These are phyloP conservation scores for Claviceps humidiphila DNA, from an alignment of 2,329 filamentous ascomycete species.

Conservation along the genomic window DNA sequence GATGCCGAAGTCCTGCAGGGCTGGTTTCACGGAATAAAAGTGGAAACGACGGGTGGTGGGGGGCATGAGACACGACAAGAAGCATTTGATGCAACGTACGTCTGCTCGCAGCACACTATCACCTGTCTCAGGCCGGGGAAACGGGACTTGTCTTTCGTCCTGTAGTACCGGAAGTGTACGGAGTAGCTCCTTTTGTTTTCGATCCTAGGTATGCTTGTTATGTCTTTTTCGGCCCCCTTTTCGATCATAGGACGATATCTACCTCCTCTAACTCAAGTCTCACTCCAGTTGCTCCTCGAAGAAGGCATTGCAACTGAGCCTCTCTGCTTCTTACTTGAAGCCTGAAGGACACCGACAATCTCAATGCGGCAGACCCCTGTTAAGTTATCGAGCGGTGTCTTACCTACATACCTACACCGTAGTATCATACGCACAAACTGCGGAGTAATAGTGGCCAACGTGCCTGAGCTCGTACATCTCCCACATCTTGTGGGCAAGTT, in stretches of 20 bases:
- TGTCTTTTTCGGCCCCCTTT: not conserved
- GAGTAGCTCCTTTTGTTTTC: not conserved
- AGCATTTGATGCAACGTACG: too few relatives aligned
- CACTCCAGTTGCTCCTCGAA: not conserved
- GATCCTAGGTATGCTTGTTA: not conserved
- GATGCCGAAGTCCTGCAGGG: too few relatives aligned
- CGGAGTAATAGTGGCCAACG: not conserved
- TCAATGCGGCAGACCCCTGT: slow-evolving; percentile 1
- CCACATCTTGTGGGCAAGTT: not conserved
- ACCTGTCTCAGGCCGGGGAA: too few relatives aligned
- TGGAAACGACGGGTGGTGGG: too few relatives aligned
- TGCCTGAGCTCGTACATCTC: too few relatives aligned
- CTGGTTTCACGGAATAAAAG: too few relatives aligned
- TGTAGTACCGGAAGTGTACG: too few relatives aligned
- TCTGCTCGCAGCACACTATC: too few relatives aligned
- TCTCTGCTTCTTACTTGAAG: too few relatives aligned
- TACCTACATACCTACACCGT: not conserved
- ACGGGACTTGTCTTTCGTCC: too few relatives aligned
- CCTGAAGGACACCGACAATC: slow-evolving; percentile 1
- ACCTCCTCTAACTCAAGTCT: not conserved
- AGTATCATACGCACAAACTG: not conserved
- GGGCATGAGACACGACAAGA: too few relatives aligned
- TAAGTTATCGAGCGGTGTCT: not conserved
- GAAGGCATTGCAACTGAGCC: not conserved
- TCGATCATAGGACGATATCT: not conserved